Evolutionary conservation across 306 rosid genomes (phyloP).

Genomic region (Oemleria cerasiformis): DNA sequence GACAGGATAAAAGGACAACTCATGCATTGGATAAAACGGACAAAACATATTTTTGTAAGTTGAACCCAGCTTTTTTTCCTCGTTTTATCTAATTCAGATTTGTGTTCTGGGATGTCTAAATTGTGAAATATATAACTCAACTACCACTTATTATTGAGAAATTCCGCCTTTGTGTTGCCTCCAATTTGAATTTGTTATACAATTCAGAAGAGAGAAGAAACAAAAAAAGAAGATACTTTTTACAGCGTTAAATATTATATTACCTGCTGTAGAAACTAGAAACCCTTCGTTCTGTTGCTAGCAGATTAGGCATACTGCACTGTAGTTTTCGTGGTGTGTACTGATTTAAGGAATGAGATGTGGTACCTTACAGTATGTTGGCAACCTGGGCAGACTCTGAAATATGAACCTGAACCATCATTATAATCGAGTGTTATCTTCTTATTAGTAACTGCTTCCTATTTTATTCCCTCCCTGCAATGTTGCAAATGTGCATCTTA

Average conservation of each 20-base stretch:
- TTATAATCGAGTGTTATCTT: conserved; percentile 60
- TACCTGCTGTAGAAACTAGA: conserved; percentile 35
- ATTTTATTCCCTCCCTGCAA: background rate
- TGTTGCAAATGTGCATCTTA: conserved; percentile 13
- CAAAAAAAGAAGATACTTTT: background rate
- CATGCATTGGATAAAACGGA: conserved; percentile 93
- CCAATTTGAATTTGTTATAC: background rate
- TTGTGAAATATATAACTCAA: background rate
- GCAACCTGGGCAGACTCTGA: conserved; percentile 59
- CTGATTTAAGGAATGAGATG: conserved; percentile 91
- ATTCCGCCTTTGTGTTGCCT: background rate
- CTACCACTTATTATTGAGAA: background rate
- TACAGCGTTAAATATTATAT: background rate
- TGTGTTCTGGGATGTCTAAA: background rate
- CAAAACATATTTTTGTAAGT: conserved; percentile 93
- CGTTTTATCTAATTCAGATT: background rate
- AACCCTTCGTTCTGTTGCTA: conserved; percentile 89
- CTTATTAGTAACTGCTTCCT: background rate
- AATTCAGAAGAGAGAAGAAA: background rate
- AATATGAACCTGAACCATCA: conserved; percentile 92
- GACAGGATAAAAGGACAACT: conserved; percentile 84
- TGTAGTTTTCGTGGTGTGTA: conserved; percentile 90
- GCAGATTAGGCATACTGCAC: conserved; percentile 90
- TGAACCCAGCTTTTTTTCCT: conserved; percentile 9
- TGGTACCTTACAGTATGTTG: conserved; percentile 58